phyloP scores from a whole-genome alignment of 192 early-diverging fungal genomes.

The Coemansia sp. region DNA sequence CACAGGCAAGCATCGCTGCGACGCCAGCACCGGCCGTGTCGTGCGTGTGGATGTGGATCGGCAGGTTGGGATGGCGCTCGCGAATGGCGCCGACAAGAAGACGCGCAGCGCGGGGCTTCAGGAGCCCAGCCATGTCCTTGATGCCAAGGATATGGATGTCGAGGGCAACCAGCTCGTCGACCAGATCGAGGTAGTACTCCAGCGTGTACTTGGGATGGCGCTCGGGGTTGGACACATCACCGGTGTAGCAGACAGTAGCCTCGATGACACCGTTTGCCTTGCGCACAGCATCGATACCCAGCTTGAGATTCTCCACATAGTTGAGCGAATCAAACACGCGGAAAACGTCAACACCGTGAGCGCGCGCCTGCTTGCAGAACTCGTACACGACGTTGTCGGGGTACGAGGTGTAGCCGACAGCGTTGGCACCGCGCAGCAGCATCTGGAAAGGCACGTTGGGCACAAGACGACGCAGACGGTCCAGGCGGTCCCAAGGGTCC shows the following conservation, averaged over 20 bases:
- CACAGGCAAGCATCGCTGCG: constrained; percentile 89
- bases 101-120: constrained; percentile 88
- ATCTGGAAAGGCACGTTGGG: constrained; percentile 99
- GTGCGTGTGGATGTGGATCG: constrained; percentile 96
- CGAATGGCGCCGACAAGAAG: constrained; percentile 87
- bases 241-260: constrained; percentile 89
- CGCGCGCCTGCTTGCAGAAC: constrained; percentile 88
- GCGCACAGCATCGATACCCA: constrained; percentile 91
- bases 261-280: constrained; percentile 94
- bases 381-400: constrained; percentile 97
- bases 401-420: constrained; percentile 96
- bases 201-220: constrained; percentile 81
- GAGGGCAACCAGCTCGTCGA: constrained; percentile 80
- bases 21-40: constrained; percentile 97
- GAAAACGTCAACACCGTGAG: constrained; percentile 93
- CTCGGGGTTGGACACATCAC: constrained; percentile 86
- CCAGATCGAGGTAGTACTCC: constrained; percentile 90
- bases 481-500: constrained; percentile 95
- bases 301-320: constrained; percentile 93
- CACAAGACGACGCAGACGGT: constrained; percentile 76
- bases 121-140: constrained; percentile 96
- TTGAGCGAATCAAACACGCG: constrained; percentile 98
- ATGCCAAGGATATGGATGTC: constrained; percentile 92
- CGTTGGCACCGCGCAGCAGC: constrained; percentile 97
- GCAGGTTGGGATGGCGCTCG: constrained; percentile 79